Base-by-base conservation (phyloP, 2,329 filamentous ascomycete species). In the Neonectria neomacrospora region DNA sequence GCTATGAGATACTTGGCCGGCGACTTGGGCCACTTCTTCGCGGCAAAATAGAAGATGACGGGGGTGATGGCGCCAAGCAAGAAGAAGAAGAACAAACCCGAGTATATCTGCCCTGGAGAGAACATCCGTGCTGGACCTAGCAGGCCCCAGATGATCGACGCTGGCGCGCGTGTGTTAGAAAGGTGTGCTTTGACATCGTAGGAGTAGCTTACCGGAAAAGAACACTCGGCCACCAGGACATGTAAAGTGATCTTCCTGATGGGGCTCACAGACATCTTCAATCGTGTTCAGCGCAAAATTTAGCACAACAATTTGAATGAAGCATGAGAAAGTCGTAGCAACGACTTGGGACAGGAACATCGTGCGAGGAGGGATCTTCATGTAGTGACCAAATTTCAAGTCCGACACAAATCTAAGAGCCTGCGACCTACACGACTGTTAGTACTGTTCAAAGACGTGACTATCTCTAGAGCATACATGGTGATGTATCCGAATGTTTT, bases 371-470 rank as follows among this genome's bases (percentile, higher is more conserved):
- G 89, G 89, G 10, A 88, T 87, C 76, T 88, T 88, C 88, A 92
- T 91, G 80, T 92, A 92, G 73, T 92, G 90, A 5, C 87, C 90
- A 47, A 91, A 87, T 72, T 91, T 91, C 66, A 91, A 81, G 71
- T 91, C 90, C 8, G 86, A 81, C 11, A 88, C 82, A 72, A 91
- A 91, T 68, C 82, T 85, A 39, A 91, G 81, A 0, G 88, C 86
- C 76, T 91, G 88, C 1, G 85, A 86, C 77, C 78, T 79, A 39
- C 11, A 1, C 22, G 3, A 26, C 11, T n/a, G 41, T 72, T 26
- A 72, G 64, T 52, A 41, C 12, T 12, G 20, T 16, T 30, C 11
- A 9, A 14, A 12, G 11, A 26, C 37, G 8, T 23, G 23, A n/a
- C 4, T 16, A n/a, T 2, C 50, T 18, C n/a, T 10, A 16, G 28